phyloP scores from a whole-genome alignment of 1,284 basidiomycete species.

The Ceratobasidium sp. region DNA sequence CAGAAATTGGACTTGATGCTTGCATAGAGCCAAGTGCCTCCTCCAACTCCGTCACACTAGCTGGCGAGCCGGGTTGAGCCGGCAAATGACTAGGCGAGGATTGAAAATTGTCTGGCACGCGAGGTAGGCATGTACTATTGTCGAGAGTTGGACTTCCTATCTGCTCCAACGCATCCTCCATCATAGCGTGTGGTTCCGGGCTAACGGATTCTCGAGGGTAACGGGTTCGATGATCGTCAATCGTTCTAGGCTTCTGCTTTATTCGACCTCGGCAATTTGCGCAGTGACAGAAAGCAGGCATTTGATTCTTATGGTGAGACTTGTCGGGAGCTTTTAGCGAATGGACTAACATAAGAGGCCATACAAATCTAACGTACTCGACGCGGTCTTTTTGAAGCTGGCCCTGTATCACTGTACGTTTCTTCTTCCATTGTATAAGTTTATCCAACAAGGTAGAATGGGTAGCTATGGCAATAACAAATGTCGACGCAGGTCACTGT shows the following conservation, averaged over 20 bases:
- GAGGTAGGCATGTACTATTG: no score
- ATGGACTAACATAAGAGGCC: not conserved
- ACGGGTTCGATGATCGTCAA: not conserved
- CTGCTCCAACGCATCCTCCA: not conserved
- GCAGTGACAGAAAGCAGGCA: not conserved
- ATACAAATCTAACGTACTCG: not conserved
- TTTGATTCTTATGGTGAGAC: slow-evolving; percentile 17
- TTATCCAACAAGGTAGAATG: not conserved
- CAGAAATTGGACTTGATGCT: not conserved
- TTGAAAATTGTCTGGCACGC: not conserved
- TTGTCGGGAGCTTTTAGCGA: not conserved
- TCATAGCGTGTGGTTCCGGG: not conserved
- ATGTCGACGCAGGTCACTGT: no score
- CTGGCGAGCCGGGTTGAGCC: not conserved
- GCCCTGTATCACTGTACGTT: not conserved
- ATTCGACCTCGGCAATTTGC: not conserved
- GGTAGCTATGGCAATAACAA: no score
- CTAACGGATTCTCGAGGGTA: not conserved
- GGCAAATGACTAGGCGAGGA: not conserved
- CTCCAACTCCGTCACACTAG: not conserved
- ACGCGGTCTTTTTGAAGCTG: not conserved
- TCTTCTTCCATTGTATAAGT: not conserved
- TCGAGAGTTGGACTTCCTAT: not conserved
- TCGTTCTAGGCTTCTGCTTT: slow-evolving; percentile 6
- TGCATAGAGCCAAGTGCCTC: not conserved